Conservation (phyloP, 2,329 filamentous ascomycete genomes). For the Tolypocladium paradoxum region DNA sequence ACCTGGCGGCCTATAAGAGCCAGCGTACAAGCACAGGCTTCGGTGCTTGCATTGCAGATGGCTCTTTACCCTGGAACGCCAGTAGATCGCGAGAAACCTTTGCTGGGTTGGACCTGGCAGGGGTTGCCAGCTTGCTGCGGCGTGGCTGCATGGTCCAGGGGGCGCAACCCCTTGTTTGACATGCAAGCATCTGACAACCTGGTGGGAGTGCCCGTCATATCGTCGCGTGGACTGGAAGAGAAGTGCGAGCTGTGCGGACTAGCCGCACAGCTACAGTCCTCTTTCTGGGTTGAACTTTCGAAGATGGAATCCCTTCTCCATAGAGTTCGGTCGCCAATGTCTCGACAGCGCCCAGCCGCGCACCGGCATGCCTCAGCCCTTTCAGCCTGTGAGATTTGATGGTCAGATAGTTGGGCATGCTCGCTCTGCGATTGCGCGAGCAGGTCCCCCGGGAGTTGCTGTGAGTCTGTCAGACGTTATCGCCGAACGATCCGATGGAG, state of each 20-base stretch:
- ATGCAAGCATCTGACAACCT: slow-evolving; percentile 4
- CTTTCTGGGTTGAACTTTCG: neutral
- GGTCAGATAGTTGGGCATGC: neutral
- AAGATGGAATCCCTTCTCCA: neutral
- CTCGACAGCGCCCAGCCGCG: neutral
- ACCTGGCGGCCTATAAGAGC: neutral
- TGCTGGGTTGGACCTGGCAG: neutral
- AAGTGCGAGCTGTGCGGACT: neutral
- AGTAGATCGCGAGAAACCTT: slow-evolving; percentile 1
- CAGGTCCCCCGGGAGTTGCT: too few species aligned
- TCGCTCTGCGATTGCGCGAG: neutral
- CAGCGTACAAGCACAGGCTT: slow-evolving; percentile 1
- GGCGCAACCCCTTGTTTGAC: neutral
- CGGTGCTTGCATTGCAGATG: slow-evolving; percentile 1
- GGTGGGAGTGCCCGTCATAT: neutral
- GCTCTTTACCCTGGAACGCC: neutral
- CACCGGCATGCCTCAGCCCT: neutral
- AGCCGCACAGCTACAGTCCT: neutral
- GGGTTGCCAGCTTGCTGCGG: neutral
- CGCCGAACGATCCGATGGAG: neutral
- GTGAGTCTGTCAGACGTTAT: neutral
- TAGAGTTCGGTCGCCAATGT: neutral
- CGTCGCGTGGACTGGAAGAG: neutral
- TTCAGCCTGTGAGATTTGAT: neutral
- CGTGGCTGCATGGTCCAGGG: slow-evolving; percentile 2